These are phyloP conservation scores for Tetracladium setigerum DNA, from an alignment of 495 filamentous ascomycete genomes.

Conservation along the genomic window DNA sequence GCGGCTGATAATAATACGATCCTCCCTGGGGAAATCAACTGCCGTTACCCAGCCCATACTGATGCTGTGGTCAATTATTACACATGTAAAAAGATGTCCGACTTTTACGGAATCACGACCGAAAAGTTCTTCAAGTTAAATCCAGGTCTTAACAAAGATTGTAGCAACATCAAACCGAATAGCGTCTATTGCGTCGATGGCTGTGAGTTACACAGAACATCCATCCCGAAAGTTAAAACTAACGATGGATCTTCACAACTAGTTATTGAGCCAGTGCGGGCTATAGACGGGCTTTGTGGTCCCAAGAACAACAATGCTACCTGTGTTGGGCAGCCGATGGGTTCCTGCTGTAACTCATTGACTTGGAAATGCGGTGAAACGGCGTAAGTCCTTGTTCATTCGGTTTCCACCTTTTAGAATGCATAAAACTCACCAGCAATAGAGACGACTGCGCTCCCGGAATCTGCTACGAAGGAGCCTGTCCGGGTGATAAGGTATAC, in stretches of 20 bases:
- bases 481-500: conserved; percentile 16
- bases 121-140: conserved; percentile 22
- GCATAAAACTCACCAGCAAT: not conserved
- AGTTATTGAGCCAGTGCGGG: conserved; percentile 22
- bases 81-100: conserved; percentile 13
- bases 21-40: conserved; percentile 15
- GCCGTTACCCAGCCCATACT: conserved; percentile 8
- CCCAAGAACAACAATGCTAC: conserved; percentile 25
- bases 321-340: conserved; percentile 17
- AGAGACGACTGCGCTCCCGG: conserved; percentile 24
- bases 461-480: conserved; percentile 26
- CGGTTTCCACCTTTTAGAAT: not conserved
- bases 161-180: conserved; percentile 17
- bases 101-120: conserved; percentile 9
- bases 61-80: conserved; percentile 17
- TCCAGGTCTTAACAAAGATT: conserved; percentile 15
- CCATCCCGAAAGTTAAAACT: not conserved
- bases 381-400: conserved; percentile 2
- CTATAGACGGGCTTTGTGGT: conserved; percentile 22
- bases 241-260: not conserved
- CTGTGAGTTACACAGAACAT: conserved; percentile 17
- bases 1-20: no score
- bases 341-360: conserved; percentile 22
- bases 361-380: conserved; percentile 24
- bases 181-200: conserved; percentile 22